Evolutionary conservation across 2,329 filamentous ascomycete species (phyloP), one percentile per base, ranked within the genome.

Genomic region (Amauroascus niger): DNA sequence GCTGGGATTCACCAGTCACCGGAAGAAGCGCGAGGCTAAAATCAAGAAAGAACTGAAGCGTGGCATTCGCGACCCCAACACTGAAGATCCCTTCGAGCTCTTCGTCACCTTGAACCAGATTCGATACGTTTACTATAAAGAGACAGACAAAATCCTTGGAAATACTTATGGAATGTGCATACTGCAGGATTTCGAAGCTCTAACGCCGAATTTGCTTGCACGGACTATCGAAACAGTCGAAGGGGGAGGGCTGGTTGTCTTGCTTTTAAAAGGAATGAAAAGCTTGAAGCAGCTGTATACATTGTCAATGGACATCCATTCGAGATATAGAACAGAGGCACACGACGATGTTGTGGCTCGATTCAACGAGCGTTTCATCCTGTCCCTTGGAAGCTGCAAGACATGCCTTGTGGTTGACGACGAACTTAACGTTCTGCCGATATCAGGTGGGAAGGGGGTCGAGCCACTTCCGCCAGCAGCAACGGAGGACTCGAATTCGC

Each of bases 91-190:
- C 0, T 98, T 98, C 75, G 93, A 98, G 73, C 81, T 97, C 52
- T 98, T 97, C 73, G 86, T 97, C 63, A 93, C 89, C 55, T 83
- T 95, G 54, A 87, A 97, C 74, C 89, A 96, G 71, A 95, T 98
- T 68, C 87, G 93, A 70, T 98, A 98, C 79, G 88, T 93, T 55
- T 98, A 95, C 78, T 98, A 98, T 77, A 98, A 98, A 74, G 93
- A 98, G 75, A 97, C 93, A 26, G 93, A 98, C 65, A 97, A 96
- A 77, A 96, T 98, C 66, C 73, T 97, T 54, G 93, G 93, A 68
- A 95, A 97, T 70, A 98, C 93, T 41, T 98, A 93, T 67, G 91
- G 91, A 67, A 96, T 96, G 88, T 96, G 89, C 69, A 95, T 98
- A 60, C 74, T 98, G 62, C 93, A 98, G 70, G 93, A 98, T 67